Conservation (phyloP, 306 rosid species). For the Cucurbita ficifolia region DNA sequence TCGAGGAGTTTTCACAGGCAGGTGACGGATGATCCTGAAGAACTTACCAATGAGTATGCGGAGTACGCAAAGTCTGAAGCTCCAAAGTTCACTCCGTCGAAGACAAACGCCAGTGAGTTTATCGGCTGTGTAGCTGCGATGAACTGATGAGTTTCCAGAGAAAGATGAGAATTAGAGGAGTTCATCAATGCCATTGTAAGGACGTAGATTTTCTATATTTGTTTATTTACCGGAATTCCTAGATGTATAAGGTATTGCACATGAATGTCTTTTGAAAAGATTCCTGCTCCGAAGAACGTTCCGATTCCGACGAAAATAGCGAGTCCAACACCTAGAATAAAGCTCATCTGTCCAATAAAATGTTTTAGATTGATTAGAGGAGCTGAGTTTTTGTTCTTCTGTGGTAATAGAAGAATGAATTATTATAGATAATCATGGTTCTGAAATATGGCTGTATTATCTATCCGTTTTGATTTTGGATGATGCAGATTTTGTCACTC, state of each 20-base stretch:
- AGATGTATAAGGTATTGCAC: constrained; percentile 64
- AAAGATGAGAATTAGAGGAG: background rate
- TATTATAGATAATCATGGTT: background rate
- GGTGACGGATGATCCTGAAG: background rate
- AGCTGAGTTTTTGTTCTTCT: background rate
- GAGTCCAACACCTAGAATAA: constrained; percentile 65
- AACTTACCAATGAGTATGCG: constrained; percentile 72
- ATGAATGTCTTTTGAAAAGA: constrained; percentile 44
- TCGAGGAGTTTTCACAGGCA: background rate
- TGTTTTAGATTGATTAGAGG: background rate
- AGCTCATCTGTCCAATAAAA: constrained; percentile 40
- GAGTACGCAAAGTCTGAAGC: constrained; percentile 93
- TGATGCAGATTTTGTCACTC: constrained; percentile 1
- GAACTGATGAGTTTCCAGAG: constrained; percentile 33
- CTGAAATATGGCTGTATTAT: background rate
- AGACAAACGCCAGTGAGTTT: constrained; percentile 75
- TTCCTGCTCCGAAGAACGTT: constrained; percentile 61
- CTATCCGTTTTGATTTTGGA: background rate
- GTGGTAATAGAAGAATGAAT: background rate
- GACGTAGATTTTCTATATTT: background rate
- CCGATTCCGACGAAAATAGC: constrained; percentile 62
- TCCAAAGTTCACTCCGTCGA: constrained; percentile 90
- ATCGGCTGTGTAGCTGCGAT: constrained; percentile 95
- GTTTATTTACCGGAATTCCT: constrained; percentile 51
- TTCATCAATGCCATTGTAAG: background rate